Percentiles rank a stretch among this genome's conserved stretches.
Conservation (phyloP, 768 basidiomycete species). For the Psilocybe cubensis region DNA sequence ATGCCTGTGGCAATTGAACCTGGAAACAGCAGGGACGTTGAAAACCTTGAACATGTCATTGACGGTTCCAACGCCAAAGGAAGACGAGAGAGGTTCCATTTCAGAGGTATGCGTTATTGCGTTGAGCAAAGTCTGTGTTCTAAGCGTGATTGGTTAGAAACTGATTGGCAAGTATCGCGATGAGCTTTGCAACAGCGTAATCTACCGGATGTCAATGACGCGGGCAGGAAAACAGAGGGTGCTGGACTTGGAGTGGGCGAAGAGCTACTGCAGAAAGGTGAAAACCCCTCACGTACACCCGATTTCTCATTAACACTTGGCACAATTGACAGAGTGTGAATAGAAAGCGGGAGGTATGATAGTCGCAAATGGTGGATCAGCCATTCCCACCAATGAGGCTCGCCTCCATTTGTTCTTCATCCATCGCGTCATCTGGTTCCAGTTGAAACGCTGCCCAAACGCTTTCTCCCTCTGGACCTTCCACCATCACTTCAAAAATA, state of each 20-base stretch:
- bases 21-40: conserved; percentile 51
- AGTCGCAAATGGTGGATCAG: background rate
- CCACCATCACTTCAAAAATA: conserved; percentile 68
- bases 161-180: conserved; percentile 50
- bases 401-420: conserved; percentile 66
- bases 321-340: conserved; percentile 21
- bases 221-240: conserved; percentile 31
- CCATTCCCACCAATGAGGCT: conserved; percentile 36
- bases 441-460: conserved; percentile 65
- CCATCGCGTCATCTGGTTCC: conserved; percentile 47
- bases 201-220: conserved; percentile 43
- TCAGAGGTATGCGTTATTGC: conserved; percentile 10
- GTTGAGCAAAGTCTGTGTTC: conserved; percentile 16
- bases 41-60: conserved; percentile 3
- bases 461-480: conserved; percentile 70
- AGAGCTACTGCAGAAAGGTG: conserved; percentile 58
- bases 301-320: background rate
- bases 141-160: conserved; percentile 39
- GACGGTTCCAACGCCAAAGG: background rate
- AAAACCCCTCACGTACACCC: conserved; percentile 1
- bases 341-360: conserved; percentile 17
- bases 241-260: conserved; percentile 55
- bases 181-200: conserved; percentile 55
- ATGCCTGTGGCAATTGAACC: conserved; percentile 68
- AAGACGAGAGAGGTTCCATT: conserved; percentile 1